These are phyloP conservation scores for Metschnikowia kofuensis DNA, from an alignment of 805 yeast genomes.

Conservation along the genomic window DNA sequence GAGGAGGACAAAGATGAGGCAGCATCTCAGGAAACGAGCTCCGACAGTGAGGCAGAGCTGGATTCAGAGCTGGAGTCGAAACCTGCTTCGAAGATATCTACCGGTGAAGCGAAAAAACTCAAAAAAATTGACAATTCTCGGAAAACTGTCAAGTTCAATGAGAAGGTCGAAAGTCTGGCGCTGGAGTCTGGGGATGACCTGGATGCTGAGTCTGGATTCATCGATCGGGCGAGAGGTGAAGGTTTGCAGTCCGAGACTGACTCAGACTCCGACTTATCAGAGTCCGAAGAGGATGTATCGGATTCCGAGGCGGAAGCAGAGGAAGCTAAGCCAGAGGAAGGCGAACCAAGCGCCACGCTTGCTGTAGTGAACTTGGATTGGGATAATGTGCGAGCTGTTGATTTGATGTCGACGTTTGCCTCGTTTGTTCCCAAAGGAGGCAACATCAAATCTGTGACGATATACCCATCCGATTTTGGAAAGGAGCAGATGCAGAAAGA, in stretches of 20 bases:
- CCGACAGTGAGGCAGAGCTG: conserved; percentile 19
- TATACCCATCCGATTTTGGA: conserved; percentile 90
- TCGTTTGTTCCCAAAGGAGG: conserved; percentile 83
- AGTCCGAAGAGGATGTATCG: conserved; percentile 38
- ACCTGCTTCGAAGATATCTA: not conserved
- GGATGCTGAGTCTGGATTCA: conserved; percentile 12
- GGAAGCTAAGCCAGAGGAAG: conserved; percentile 71
- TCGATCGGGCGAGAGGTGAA: conserved; percentile 71
- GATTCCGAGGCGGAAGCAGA: conserved; percentile 57
- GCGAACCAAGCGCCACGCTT: conserved; percentile 77
- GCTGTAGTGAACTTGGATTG: conserved; percentile 97
- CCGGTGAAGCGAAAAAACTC: conserved; percentile 3
- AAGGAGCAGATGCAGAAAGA: conserved; percentile 88
- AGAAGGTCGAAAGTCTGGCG: conserved; percentile 3
- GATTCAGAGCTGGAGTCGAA: conserved; percentile 9
- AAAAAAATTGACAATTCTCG: conserved; percentile 6
- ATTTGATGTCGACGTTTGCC: conserved; percentile 82
- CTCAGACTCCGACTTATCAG: conserved; percentile 40
- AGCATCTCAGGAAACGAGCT: conserved; percentile 20
- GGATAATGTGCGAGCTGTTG: conserved; percentile 90
- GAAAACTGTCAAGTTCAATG: conserved; percentile 9
- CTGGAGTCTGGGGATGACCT: conserved; percentile 17
- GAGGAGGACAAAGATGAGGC: conserved; percentile 38
- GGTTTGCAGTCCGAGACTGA: conserved; percentile 47
- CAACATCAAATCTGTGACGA: conserved; percentile 59